Conservation (phyloP, 169 alveolate species). For the Cryptosporidium sp. region DNA sequence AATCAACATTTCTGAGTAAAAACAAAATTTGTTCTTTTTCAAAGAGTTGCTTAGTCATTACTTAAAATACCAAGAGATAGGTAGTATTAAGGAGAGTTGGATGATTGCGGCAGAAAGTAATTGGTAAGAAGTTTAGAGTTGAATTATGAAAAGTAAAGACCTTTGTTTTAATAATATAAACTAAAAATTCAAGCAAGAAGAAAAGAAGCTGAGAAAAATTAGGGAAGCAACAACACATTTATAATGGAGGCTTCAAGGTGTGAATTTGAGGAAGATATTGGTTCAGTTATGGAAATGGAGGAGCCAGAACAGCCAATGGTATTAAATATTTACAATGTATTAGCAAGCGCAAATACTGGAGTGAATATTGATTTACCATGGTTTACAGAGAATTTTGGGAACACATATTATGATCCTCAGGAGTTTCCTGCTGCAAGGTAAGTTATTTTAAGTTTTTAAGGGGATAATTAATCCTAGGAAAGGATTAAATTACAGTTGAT, state of each 20-base stretch:
- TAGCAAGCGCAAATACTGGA: conserved; percentile 72
- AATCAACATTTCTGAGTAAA: neutral
- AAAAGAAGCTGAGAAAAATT: neutral
- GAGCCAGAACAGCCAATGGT: conserved; percentile 71
- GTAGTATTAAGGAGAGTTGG: neutral
- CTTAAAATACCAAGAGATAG: neutral
- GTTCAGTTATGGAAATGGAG: conserved; percentile 21
- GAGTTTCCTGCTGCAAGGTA: conserved; percentile 77
- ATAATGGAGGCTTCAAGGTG: conserved; percentile 7
- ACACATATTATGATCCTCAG: conserved; percentile 72
- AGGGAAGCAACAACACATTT: neutral
- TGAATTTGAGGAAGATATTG: conserved; percentile 57
- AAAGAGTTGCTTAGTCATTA: neutral
- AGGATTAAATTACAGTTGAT: neutral
- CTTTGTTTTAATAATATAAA: no score
- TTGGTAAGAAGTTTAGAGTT: neutral
- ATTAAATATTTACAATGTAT: conserved; percentile 47
- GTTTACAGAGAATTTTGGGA: conserved; percentile 65
- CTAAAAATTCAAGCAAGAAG: neutral
- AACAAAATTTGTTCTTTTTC: neutral
- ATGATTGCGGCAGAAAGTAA: neutral
- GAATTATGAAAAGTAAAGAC: neutral
- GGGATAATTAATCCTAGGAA: neutral
- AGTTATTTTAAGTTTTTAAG: conserved; percentile 1
- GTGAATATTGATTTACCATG: conserved; percentile 51